These are phyloP conservation scores for Ceratocystis destructans DNA, from an alignment of 2,329 filamentous ascomycete species.

Conservation along the genomic window DNA sequence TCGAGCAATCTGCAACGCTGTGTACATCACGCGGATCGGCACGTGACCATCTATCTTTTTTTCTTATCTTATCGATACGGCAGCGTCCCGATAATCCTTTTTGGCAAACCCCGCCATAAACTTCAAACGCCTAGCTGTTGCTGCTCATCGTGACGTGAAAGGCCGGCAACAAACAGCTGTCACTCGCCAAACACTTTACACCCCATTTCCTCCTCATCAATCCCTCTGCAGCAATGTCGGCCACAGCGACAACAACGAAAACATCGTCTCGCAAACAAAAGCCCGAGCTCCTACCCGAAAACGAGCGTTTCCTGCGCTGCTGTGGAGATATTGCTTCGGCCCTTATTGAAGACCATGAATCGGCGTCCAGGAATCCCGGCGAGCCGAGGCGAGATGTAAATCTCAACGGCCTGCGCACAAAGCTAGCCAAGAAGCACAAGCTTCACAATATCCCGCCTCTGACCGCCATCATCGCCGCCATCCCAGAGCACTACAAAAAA, in stretches of 20 bases:
- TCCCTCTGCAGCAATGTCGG: constrained; percentile 26
- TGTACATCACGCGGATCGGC: neutral
- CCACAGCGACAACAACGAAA: constrained; percentile 47
- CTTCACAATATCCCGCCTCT: constrained; percentile 77
- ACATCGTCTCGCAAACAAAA: constrained; percentile 53
- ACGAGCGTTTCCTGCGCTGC: constrained; percentile 83
- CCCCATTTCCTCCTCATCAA: neutral
- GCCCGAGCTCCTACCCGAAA: constrained; percentile 72
- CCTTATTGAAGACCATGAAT: constrained; percentile 77
- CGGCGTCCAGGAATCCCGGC: constrained; percentile 59
- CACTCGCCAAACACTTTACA: neutral
- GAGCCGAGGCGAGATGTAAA: constrained; percentile 77
- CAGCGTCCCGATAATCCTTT: neutral
- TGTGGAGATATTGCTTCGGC: constrained; percentile 92
- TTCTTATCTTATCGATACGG: constrained; percentile 9
- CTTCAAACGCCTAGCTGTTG: neutral
- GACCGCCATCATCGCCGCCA: constrained; percentile 92
- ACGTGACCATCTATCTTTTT: neutral
- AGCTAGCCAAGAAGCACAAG: constrained; percentile 84
- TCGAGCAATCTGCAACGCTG: neutral
- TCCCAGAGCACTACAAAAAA: constrained; percentile 99
- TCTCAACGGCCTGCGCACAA: constrained; percentile 73
- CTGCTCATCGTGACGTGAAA: too few relatives aligned
- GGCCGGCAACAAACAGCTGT: too few relatives aligned
- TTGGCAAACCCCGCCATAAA: constrained; percentile 5